Evolutionary conservation across 495 filamentous ascomycete species (phyloP), one percentile per base, ranked within the genome.

Genomic region (Penicillium cosmopolitanum): DNA sequence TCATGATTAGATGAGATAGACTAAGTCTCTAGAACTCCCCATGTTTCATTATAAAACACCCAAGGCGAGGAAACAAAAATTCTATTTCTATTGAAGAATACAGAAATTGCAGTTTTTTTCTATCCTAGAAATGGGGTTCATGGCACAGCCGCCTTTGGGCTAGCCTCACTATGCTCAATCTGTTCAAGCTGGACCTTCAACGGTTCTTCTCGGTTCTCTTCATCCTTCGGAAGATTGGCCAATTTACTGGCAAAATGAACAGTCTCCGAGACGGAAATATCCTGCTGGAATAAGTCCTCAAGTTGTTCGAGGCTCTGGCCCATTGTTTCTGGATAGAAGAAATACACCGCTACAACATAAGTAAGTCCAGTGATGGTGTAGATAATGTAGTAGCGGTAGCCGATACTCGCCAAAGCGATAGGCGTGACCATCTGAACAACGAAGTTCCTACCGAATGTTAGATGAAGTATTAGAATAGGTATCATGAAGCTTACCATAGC

Each of bases 311-410:
- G 51, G 15, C 63, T 68, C 31, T 64, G 65, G 13, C 63, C 63
- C 65, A 68, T 68, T 0, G 68, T 70, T 69, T 89, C 87, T 0
- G 86, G 86, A 64, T 84, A 88, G 77, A 88, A 84, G 73, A 86
- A 82, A 65, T 83, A 87, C 42, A 87, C 79, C 8, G 74, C 67
- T 1, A 82, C 33, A 28, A 74, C 40, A 63, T 19, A 73, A 63
- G 35, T 52, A 57, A 53, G 64, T 44, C 51, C 70, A 52, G 75
- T 65, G 2, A 69, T 56, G 16, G 69, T 59, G 43, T 85, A 88
- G 28, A 86, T 77, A 55, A 87, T 79, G 64, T 82, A 88, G 67
- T 85, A 85, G 35, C 71, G 65, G 74, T 80, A 85, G 0, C 75
- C 73, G 7, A 86, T 66, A 44, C 65, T 76, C n/a, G 74, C 68